Evolutionary conservation across 257 asterid genomes (phyloP).

Genomic region (Scutellaria galericulata): DNA sequence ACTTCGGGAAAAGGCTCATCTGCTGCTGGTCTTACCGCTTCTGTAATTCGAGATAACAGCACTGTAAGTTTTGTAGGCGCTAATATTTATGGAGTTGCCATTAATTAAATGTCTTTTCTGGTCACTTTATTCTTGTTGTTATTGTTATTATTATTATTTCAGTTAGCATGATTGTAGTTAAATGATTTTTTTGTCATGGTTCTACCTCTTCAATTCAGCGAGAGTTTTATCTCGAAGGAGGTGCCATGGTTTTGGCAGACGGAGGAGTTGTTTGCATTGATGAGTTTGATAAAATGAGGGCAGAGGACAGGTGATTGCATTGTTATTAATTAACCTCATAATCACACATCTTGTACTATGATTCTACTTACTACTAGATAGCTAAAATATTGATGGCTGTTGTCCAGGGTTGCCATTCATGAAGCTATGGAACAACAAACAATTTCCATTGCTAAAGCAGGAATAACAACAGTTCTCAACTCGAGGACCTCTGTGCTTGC

Average conservation of each 20-base stretch:
- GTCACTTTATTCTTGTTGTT: not conserved
- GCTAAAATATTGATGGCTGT: conserved; percentile 39
- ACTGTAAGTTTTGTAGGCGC: conserved; percentile 58
- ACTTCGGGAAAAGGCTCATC: conserved; percentile 99
- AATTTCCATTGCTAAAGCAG: conserved; percentile 99
- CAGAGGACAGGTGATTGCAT: conserved; percentile 84
- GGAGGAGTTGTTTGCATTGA: conserved; percentile 99
- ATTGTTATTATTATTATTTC: not conserved
- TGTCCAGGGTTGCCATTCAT: conserved; percentile 90
- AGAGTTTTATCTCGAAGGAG: conserved; percentile 98
- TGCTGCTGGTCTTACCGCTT: conserved; percentile 99
- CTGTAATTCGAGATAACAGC: conserved; percentile 96
- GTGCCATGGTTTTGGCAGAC: conserved; percentile 99
- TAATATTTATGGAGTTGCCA: conserved; percentile 13
- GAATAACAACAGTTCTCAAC: conserved; percentile 98
- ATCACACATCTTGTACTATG: conserved; percentile 15
- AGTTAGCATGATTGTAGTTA: conserved; percentile 1
- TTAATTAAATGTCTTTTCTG: conserved; percentile 7
- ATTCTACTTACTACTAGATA: conserved; percentile 9
- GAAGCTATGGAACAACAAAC: conserved; percentile 99
- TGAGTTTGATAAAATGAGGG: conserved; percentile 98
- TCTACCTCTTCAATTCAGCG: conserved; percentile 56
- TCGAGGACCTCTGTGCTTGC: conserved; percentile 99
- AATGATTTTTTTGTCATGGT: conserved; percentile 22
- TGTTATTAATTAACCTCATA: conserved; percentile 19